These are phyloP conservation scores for Fusarium sp. DNA, from an alignment of 2,329 filamentous ascomycete genomes.

Conservation along the genomic window DNA sequence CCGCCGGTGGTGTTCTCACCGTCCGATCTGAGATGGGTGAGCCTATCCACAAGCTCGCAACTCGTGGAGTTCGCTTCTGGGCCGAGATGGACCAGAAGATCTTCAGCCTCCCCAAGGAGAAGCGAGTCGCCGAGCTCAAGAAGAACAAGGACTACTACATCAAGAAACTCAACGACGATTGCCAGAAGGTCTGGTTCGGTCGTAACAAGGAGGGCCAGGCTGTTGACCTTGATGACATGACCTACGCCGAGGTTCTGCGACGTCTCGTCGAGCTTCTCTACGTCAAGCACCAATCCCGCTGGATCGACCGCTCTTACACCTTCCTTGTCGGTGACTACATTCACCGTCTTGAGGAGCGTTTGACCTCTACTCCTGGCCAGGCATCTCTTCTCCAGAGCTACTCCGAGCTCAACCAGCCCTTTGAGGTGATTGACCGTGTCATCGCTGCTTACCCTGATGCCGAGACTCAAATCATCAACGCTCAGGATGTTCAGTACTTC, in stretches of 20 bases:
- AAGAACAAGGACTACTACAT: constrained; percentile 93
- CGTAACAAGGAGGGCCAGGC: constrained; percentile 83
- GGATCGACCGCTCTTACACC: constrained; percentile 89
- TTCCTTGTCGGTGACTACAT: constrained; percentile 95
- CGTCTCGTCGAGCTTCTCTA: constrained; percentile 92
- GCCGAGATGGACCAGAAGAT: constrained; percentile 99
- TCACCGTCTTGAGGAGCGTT: constrained; percentile 95
- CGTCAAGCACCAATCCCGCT: constrained; percentile 88
- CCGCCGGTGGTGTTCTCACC: constrained; percentile 93
- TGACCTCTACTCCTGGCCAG: constrained; percentile 78
- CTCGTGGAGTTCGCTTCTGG: constrained; percentile 96
- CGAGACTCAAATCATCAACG: constrained; percentile 92
- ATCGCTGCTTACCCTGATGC: constrained; percentile 87
- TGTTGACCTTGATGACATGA: constrained; percentile 95
- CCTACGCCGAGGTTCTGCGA: constrained; percentile 87
- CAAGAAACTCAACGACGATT: constrained; percentile 94
- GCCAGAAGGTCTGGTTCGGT: constrained; percentile 97
- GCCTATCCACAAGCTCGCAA: constrained; percentile 98
- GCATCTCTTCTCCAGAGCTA: constrained; percentile 91
- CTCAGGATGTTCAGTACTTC: constrained; percentile 98
- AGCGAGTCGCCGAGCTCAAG: constrained; percentile 87
- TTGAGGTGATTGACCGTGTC: constrained; percentile 80
- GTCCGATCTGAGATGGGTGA: constrained; percentile 99
- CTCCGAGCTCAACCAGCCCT: constrained; percentile 86
- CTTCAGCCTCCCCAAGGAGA: constrained; percentile 95